Base-by-base conservation (phyloP, 441 rosid genomes). In the Aleurites moluccanus region DNA sequence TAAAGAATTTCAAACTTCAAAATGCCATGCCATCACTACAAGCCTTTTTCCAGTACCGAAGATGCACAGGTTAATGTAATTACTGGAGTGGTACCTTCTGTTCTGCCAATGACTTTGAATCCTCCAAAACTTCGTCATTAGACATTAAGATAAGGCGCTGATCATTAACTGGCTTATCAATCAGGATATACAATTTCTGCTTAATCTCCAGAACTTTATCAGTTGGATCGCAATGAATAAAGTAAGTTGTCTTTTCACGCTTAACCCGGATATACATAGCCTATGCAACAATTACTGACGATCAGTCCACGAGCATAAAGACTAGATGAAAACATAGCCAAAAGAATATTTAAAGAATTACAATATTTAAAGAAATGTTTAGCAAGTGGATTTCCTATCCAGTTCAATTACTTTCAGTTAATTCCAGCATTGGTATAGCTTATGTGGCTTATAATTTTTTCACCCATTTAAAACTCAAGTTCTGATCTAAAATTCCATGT, bases 181-280 rank as follows among this genome's bases (percentile, higher is more conserved):
- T 86, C 70, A 93, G 89, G 61, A 70, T 59, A 71, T 79, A 80
- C 88, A 95, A 76, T 83, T 95, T 95, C 82, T 89, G 88, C 85
- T 95, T 91, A 53, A 95, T 81, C 75, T 86, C 91, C 79, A 86
- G 63, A 73, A 81, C 80, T 68, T 91, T 89, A 87, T 89, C 97
- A 57, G 97, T 91, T n/a, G 97, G 91, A 62, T 89, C 97, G 73
- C 97, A 94, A 65, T 86, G 90, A 84, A 94, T 81, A 74, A 91
- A 94, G 82, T 89, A 91, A 61, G 97, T 92, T 11, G 89, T 85
- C 87, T 91, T 95, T 82, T 80, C 78, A 62, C 89, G 93, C 85
- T 95, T 95, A 75, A 95, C 90, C 62, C 98, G 89, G 40, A 93
- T 93, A 80, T 91, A 90, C 96, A 91, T 93, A 53, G 91, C 96